Evolutionary conservation across 148 eudicot species (phyloP).

Genomic region (Rheum nobile): DNA sequence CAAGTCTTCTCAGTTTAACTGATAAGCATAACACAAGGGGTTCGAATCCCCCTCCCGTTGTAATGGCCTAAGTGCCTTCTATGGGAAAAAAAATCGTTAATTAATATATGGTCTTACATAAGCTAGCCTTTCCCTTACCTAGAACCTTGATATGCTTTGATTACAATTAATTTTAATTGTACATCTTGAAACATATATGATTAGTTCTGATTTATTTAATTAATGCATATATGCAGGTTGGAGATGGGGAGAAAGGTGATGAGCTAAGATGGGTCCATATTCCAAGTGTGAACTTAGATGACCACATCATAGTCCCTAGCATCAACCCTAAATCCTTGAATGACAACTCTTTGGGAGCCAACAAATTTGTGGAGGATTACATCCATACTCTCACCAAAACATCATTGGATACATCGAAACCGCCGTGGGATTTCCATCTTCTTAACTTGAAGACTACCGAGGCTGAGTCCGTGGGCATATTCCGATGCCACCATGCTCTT

Average conservation of each 20-base stretch:
- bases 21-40: too few species aligned
- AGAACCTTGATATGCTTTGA: not conserved
- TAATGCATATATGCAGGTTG: not conserved
- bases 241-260: not conserved
- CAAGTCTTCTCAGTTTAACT: too few species aligned
- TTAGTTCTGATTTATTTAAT: not conserved
- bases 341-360: not conserved
- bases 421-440: conserved; percentile 1
- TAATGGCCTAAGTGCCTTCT: too few species aligned
- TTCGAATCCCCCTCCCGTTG: too few species aligned
- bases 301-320: not conserved
- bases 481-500: conserved; percentile 8
- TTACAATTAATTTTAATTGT: not conserved
- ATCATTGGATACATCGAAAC: not conserved
- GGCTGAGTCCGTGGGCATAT: not conserved
- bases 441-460: not conserved
- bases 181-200: not conserved
- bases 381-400: conserved; percentile 1
- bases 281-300: not conserved
- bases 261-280: not conserved
- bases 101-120: not conserved
- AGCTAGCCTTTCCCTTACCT: too few species aligned
- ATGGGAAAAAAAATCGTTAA: too few species aligned
- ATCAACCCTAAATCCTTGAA: not conserved
- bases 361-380: conserved; percentile 2